phyloP scores from a whole-genome alignment of 805 yeast species.

The Nakazawaea wyomingensis region DNA sequence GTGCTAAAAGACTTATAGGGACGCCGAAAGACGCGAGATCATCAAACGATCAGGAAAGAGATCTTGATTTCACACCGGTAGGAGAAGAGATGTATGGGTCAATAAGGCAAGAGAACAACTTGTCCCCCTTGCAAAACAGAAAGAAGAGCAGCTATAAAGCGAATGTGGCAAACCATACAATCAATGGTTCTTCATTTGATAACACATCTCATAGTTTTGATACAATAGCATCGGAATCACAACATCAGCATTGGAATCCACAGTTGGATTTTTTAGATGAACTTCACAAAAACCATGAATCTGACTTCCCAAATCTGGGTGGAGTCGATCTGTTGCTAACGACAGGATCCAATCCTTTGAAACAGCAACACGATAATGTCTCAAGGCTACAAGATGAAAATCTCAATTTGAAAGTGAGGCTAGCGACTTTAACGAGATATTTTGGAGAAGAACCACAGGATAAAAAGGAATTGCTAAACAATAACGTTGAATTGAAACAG shows the following conservation, averaged over 20 bases:
- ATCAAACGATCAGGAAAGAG: not conserved
- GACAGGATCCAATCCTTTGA: conserved; percentile 13
- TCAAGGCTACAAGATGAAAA: conserved; percentile 34
- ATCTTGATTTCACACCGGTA: conserved; percentile 37
- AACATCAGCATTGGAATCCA: conserved; percentile 1
- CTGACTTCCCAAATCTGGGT: conserved; percentile 8
- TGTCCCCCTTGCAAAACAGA: conserved; percentile 8
- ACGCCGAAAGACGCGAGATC: conserved; percentile 22
- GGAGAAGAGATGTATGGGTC: conserved; percentile 20
- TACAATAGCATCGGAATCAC: conserved; percentile 8
- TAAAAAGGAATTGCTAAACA: conserved; percentile 29
- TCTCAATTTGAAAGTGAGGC: conserved; percentile 36
- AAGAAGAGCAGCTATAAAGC: not conserved
- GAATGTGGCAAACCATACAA: conserved; percentile 1
- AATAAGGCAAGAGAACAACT: conserved; percentile 5
- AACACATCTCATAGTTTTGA: conserved; percentile 20
- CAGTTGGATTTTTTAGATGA: conserved; percentile 3
- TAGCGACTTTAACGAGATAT: conserved; percentile 32
- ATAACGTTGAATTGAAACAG: conserved; percentile 30
- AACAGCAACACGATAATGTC: conserved; percentile 22
- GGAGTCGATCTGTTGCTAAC: conserved; percentile 16
- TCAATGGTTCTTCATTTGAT: conserved; percentile 19
- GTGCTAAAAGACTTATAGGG: conserved; percentile 24
- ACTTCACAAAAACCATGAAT: conserved; percentile 12
- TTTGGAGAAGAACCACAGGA: conserved; percentile 39